These are phyloP conservation scores for Termitomyces sp. DNA, from an alignment of 768 basidiomycete genomes.

Conservation along the genomic window DNA sequence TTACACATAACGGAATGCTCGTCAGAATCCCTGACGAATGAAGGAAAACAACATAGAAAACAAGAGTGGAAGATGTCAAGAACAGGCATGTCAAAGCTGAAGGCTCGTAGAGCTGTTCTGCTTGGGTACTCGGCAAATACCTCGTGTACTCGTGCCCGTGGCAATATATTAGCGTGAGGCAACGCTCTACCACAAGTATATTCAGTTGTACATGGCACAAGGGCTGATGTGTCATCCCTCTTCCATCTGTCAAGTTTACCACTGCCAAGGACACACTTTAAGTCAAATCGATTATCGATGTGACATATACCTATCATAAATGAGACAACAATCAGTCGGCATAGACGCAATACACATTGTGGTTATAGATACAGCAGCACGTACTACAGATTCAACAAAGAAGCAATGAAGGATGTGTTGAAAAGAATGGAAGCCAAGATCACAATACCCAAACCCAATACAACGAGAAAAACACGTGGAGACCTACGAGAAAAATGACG, in stretches of 20 bases:
- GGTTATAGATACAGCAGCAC: slow-evolving; percentile 14
- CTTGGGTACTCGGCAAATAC: background rate
- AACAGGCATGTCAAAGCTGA: background rate
- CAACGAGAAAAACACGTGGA: background rate
- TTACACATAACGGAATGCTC: background rate
- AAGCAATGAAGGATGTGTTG: background rate
- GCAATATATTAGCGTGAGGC: too few species aligned
- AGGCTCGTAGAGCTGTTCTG: background rate
- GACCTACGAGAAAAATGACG: background rate
- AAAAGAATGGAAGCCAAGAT: slow-evolving; percentile 6
- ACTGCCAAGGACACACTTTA: background rate
- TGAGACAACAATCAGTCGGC: background rate
- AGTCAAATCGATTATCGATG: background rate
- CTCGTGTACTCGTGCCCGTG: too few species aligned
- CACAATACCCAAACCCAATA: slow-evolving; percentile 9
- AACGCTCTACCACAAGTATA: too few species aligned
- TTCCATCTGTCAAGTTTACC: background rate
- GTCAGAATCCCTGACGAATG: background rate
- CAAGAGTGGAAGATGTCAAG: background rate
- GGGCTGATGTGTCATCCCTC: background rate
- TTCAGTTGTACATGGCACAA: too few species aligned
- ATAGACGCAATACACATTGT: slow-evolving; percentile 5
- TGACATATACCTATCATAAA: background rate
- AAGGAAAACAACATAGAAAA: background rate
- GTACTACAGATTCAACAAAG: slow-evolving; percentile 8